Evolutionary conservation across 1,284 basidiomycete genomes (phyloP).

Genomic region (Cryptococcus depauperatus): DNA sequence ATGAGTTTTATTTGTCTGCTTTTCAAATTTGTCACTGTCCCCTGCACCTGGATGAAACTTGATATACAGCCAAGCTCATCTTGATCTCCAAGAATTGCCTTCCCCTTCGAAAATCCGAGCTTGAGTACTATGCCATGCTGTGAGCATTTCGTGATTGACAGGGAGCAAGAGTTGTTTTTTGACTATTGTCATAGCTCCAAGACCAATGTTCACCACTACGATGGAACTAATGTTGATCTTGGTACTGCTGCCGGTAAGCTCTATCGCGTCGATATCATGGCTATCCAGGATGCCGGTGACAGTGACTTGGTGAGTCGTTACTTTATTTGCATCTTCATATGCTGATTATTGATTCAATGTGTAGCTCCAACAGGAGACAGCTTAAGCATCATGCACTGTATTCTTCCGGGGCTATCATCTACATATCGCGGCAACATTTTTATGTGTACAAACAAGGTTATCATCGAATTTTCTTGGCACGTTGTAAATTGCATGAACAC

Average conservation of each 20-base stretch:
- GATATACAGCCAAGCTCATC: conserved; percentile 80
- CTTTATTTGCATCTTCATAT: background rate
- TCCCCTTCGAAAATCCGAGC: conserved; percentile 96
- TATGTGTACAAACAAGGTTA: too few species aligned
- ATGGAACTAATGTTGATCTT: conserved; percentile 93
- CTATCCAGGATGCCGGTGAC: conserved; percentile 93
- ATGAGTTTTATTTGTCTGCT: conserved; percentile 17
- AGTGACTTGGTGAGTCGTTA: conserved; percentile 63
- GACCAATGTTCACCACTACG: conserved; percentile 93
- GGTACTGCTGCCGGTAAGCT: conserved; percentile 99
- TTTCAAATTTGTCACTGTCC: conserved; percentile 3
- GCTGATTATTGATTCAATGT: conserved; percentile 7
- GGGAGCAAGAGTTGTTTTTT: background rate
- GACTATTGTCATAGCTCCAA: conserved; percentile 54
- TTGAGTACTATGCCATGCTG: conserved; percentile 99
- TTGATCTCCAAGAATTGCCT: conserved; percentile 99
- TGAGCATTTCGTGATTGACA: conserved; percentile 25
- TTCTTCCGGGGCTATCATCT: conserved; percentile 17
- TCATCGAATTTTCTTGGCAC: too few species aligned
- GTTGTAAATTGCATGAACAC: too few species aligned
- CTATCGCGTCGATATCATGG: conserved; percentile 99
- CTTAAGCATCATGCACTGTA: conserved; percentile 38
- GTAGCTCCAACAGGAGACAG: conserved; percentile 39
- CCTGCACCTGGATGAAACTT: conserved; percentile 16
- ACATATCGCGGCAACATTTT: background rate